Base-by-base conservation (phyloP, 164 flowering plant species). In the Aristolochia fimbriata region DNA sequence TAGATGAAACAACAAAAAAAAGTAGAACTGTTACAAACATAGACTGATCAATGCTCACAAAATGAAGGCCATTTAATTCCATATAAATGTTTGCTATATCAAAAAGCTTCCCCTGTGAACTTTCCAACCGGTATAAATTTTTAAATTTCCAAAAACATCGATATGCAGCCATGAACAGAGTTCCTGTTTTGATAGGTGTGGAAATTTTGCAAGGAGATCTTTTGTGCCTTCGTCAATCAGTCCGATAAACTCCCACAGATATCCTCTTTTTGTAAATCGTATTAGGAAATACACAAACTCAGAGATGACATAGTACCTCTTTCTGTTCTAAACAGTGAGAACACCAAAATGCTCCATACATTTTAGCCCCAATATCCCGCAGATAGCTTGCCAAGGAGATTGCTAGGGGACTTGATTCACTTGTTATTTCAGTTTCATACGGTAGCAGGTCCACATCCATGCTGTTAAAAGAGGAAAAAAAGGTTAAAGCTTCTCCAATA, bases 271-370 rank as follows among this genome's bases (percentile, higher is more conserved):
- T 57, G 45, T 45, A 22, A 58, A 31, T 24, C 45, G 15, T 43
- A 60, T 56, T 13, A 15, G 17, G 15, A 17, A 47, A 27, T 33
- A 37, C 8, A 10, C 10, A n/a, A 9, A 61, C 9, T 16, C 23
- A 54, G 23, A 64, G 21, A 45, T 20, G 51, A 74, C 47, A 47
- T 57, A 37, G 70, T 74, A 90, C 97, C 97, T 90, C 69, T 58
- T 90, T 93, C 73, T 93, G 99, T 63, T 93, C 99, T 57, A 74
- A 53, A 73, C 96, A 93, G 59, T 93, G 99, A 27, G 96, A 84
- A 75, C 99, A 93, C 99, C 99, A 93, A 73, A 93, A 93, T 65
- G 97, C 99, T 61, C 97, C 99, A 74, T 93, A 93, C 84, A 93
- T 77, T 73, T 90, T 90, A 57, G 99, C 99, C 58, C 99, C 99